These are phyloP conservation scores for Metarhizium robertsii DNA, from an alignment of 2,329 filamentous ascomycete genomes.

Conservation along the genomic window DNA sequence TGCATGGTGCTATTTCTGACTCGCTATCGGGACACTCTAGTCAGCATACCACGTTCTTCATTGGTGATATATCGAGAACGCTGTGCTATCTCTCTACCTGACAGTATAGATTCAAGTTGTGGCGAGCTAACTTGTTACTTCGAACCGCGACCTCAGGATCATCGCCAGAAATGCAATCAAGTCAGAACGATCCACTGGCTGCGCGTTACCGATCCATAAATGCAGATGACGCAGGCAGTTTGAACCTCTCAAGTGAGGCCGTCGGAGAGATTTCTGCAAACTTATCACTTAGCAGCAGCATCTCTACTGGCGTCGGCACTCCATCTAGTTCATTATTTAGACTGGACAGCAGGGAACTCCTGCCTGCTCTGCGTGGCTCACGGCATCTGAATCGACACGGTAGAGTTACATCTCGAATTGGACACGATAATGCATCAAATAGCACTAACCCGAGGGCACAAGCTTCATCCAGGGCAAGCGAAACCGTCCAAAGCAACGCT, in stretches of 20 bases:
- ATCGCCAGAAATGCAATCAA: neutral
- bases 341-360: neutral
- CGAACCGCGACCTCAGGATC: too few species aligned
- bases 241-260: neutral
- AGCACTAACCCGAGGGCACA: neutral
- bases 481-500: neutral
- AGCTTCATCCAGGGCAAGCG: neutral
- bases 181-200: neutral
- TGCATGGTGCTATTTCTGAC: neutral
- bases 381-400: neutral
- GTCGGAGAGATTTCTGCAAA: neutral
- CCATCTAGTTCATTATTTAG: neutral
- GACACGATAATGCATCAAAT: neutral
- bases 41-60: neutral
- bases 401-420: neutral
- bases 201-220: neutral
- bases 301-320: neutral
- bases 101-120: neutral
- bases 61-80: neutral
- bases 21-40: neutral
- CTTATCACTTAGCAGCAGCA: neutral
- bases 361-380: neutral
- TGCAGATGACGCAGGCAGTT: neutral
- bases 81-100: neutral
- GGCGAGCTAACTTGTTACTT: neutral